phyloP scores from a whole-genome alignment of 352 stramenopile genomes.

The Phytophthora uliginosa region DNA sequence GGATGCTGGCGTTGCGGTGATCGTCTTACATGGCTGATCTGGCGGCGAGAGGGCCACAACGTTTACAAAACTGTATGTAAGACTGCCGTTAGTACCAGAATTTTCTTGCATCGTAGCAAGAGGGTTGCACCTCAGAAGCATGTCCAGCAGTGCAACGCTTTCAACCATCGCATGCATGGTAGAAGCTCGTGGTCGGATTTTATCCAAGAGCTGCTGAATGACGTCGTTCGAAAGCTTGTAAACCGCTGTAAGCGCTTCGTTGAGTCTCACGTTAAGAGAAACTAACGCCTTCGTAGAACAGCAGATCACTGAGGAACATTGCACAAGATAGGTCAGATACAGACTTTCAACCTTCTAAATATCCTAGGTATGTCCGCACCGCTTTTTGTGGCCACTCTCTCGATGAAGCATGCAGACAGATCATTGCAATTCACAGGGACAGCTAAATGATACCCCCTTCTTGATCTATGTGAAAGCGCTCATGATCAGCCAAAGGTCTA shows the following conservation, averaged over 20 bases:
- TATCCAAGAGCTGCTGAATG: conserved; percentile 85
- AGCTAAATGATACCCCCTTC: conserved; percentile 79
- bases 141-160: conserved; percentile 92
- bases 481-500: not conserved
- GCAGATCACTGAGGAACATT: conserved; percentile 58
- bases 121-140: conserved; percentile 84
- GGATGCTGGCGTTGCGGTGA: not conserved
- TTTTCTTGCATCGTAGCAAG: not conserved
- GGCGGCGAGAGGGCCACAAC: conserved; percentile 82
- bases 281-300: conserved; percentile 92
- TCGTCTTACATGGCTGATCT: conserved; percentile 73
- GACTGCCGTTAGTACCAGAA: not conserved
- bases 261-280: conserved; percentile 85
- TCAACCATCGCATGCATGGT: conserved; percentile 91
- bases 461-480: conserved; percentile 36
- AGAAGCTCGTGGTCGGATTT: conserved; percentile 78
- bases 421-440: conserved; percentile 66
- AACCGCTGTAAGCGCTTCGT: conserved; percentile 85
- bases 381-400: conserved; percentile 73
- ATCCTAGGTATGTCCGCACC: conserved; percentile 33
- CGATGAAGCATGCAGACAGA: conserved; percentile 70
- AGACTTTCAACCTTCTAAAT: not conserved
- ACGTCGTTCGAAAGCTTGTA: conserved; percentile 92
- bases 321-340: conserved; percentile 17
- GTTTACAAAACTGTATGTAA: conserved; percentile 83